Conservation (phyloP, 2,329 filamentous ascomycete species). For the Aspergillus flavus region DNA sequence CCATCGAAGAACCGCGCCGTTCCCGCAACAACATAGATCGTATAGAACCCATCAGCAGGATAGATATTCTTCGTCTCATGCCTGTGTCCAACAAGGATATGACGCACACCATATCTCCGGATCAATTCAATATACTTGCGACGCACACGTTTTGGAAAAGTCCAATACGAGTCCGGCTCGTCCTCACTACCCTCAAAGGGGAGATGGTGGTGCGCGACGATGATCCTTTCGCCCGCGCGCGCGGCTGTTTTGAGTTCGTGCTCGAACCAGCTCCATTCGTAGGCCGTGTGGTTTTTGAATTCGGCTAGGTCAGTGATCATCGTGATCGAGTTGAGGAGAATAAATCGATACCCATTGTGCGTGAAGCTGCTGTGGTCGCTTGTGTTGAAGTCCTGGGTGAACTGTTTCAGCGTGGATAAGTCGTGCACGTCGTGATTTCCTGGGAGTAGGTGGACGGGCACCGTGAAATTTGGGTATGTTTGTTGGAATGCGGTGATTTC, state of each 20-base stretch:
- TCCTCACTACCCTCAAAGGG: conserved; percentile 6
- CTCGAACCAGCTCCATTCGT: conserved; percentile 8
- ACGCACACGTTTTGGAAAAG: conserved; percentile 7
- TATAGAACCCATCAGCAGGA: not conserved
- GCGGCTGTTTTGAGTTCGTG: not conserved
- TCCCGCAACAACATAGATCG: conserved; percentile 3
- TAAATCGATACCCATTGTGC: not conserved
- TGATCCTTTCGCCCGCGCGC: not conserved
- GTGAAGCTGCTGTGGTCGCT: not conserved
- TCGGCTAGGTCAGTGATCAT: conserved; percentile 6
- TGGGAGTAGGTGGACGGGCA: not conserved
- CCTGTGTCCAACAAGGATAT: conserved; percentile 8
- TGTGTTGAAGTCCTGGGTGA: not conserved
- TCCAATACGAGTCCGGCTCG: conserved; percentile 4
- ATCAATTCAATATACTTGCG: conserved; percentile 1
- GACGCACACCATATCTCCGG: not conserved
- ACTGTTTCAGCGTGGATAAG: not conserved
- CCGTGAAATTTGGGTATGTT: not conserved
- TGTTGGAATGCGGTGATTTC: not conserved
- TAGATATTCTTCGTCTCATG: conserved; percentile 10
- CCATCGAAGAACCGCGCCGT: not conserved
- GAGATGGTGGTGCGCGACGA: conserved; percentile 10
- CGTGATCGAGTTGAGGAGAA: conserved; percentile 5
- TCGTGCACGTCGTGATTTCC: not conserved
- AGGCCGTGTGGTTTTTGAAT: conserved; percentile 4